Conservation (phyloP, 192 early-diverging fungal species). For the Backusella parvicylindrica region DNA sequence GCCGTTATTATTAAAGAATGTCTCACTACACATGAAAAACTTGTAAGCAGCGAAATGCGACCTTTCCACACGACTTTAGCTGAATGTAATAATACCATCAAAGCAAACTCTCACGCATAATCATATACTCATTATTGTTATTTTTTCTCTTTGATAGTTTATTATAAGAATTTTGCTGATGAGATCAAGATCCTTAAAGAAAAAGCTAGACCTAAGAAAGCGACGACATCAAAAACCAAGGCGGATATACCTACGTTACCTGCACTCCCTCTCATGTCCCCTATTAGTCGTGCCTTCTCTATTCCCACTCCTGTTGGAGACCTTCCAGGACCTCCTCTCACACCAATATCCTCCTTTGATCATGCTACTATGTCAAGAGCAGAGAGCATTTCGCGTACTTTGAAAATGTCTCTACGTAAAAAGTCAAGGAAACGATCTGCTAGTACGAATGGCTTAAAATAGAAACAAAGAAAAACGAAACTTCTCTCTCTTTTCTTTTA, state of each 20-base stretch:
- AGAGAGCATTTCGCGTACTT: constrained; percentile 29
- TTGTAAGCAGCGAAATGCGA: constrained; percentile 64
- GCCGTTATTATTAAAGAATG: constrained; percentile 58
- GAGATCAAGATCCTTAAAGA: constrained; percentile 46
- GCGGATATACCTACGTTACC: not conserved
- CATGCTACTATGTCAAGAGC: constrained; percentile 17
- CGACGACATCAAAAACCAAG: not conserved
- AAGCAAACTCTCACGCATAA: not conserved
- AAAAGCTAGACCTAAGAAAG: constrained; percentile 7
- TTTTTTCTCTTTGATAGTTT: constrained; percentile 39
- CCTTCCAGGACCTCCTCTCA: not conserved
- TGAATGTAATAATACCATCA: constrained; percentile 36
- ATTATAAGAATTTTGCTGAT: constrained; percentile 62
- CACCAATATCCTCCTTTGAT: not conserved
- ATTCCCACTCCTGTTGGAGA: constrained; percentile 20
- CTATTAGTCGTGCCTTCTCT: constrained; percentile 34
- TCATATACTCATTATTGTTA: not conserved
- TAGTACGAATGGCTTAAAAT: not conserved
- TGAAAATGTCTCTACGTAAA: constrained; percentile 32
- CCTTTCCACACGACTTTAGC: constrained; percentile 65
- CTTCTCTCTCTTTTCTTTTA: not conserved
- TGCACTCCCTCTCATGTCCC: constrained; percentile 11
- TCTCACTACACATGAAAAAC: constrained; percentile 53
- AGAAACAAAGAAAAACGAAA: not conserved
- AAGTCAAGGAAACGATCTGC: constrained; percentile 20